A percentile compares a stretch with the other conserved stretches of the same genome.
These are phyloP conservation scores for Dicorynia guianensis DNA, from an alignment of 306 rosid genomes.

Conservation along the genomic window DNA sequence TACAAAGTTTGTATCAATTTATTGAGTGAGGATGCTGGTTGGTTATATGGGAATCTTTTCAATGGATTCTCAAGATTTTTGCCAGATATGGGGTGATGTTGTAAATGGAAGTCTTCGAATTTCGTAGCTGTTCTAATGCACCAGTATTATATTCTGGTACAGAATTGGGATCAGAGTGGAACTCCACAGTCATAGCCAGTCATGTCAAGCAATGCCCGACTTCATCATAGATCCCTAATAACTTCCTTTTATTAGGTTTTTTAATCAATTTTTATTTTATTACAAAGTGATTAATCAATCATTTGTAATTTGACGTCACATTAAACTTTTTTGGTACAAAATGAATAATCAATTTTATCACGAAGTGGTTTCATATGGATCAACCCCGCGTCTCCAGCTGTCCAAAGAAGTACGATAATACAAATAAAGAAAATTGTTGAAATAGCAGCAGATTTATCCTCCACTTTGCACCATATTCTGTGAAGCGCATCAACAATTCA, in stretches of 20 bases:
- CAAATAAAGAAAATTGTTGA: too few relatives aligned
- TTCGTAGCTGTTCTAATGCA: neutral
- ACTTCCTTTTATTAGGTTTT: neutral
- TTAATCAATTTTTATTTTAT: too few relatives aligned
- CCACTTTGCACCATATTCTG: too few relatives aligned
- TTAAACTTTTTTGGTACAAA: too few relatives aligned
- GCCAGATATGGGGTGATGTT: conserved; percentile 1
- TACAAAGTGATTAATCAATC: too few relatives aligned
- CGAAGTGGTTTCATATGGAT: too few relatives aligned
- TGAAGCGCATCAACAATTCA: too few relatives aligned
- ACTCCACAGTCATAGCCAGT: neutral
- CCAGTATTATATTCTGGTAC: neutral
- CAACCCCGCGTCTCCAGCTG: too few relatives aligned
- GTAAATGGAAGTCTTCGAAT: conserved; percentile 15
- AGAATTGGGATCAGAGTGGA: neutral
- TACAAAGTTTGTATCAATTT: neutral
- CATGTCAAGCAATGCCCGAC: neutral
- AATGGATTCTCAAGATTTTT: neutral
- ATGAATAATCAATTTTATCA: too few relatives aligned
- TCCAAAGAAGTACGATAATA: too few relatives aligned
- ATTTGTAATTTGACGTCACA: too few relatives aligned
- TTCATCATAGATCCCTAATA: neutral
- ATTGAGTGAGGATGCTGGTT: conserved; percentile 27
- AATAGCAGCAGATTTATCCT: too few relatives aligned
- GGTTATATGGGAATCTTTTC: conserved; percentile 23